These are phyloP conservation scores for Tagetes patula DNA, from an alignment of 129 eudicot genomes.

Conservation along the genomic window DNA sequence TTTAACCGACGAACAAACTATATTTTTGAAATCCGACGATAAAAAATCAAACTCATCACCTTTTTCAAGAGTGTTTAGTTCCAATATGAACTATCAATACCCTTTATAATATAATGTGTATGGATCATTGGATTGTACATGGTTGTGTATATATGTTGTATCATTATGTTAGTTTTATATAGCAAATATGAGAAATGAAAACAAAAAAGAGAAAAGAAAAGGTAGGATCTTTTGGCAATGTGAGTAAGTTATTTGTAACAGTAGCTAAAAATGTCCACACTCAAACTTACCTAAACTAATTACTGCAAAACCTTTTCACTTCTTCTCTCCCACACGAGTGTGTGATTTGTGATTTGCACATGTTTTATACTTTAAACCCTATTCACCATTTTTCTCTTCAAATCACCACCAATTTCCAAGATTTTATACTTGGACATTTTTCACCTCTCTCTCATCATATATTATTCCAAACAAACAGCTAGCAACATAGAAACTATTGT, in stretches of 20 bases:
- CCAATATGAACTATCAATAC: too few species aligned
- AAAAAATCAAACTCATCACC: too few species aligned
- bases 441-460: constrained; percentile 8
- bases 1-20: too few species aligned
- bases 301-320: constrained; percentile 22
- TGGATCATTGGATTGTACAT: background rate
- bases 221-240: constrained; percentile 36
- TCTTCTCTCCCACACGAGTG: constrained; percentile 39
- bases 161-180: background rate
- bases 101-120: too few species aligned
- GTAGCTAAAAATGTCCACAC: constrained; percentile 39
- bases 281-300: constrained; percentile 37
- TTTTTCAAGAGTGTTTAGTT: too few species aligned
- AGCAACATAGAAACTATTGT: constrained; percentile 19
- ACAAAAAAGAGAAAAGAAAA: background rate
- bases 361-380: too few species aligned
- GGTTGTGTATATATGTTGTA: background rate
- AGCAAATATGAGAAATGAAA: background rate
- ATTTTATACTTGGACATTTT: background rate
- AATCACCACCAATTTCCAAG: constrained; percentile 23
- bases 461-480: background rate
- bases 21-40: too few species aligned
- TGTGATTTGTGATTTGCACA: background rate
- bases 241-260: constrained; percentile 40
- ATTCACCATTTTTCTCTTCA: background rate